Base-by-base conservation (phyloP, 495 filamentous ascomycete genomes). In the Pseudoneurospora amorphoporcata region DNA sequence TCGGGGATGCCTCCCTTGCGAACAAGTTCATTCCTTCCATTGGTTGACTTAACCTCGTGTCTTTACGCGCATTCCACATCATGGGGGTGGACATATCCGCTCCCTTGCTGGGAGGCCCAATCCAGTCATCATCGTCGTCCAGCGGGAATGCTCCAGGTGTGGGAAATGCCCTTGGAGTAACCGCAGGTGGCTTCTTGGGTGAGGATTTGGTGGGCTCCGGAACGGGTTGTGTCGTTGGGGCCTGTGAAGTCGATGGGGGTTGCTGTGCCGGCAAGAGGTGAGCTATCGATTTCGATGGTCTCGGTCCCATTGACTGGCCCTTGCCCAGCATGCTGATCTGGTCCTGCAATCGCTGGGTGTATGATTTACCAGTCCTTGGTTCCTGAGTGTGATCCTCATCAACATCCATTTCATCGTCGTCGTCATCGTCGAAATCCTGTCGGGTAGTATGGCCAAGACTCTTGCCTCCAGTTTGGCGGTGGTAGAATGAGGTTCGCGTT, bases 291-390 rank as follows among this genome's bases (percentile, higher is more conserved):
- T 94, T 95, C 4, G 90, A 92, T 3, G 88, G 83, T 65, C 91
- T 85, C 39, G 90, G 84, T 61, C 76, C 79, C 68, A 74, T 81
- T 4, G 90, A 84, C 76, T 94, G 92, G 2, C 88, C 86, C 79
- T 98, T 92, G 32, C 94, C 94, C 23, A 99, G 87, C 89, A 95
- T 93, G 77, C 90, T 95, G 76, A 99, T 97, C 75, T 93, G 92
- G 73, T 98, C 96, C 72, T 96, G 92, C 19, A 99, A 85, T 10
- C 91, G 86, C 78, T 98, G 94, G 3, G 95, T 98, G 5, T 94
- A 94, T 8, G 92, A 94, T 77, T 95, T 97, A 37, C 79, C 76
- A 32, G 85, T 75, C 29, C 77, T 77, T 10, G 72, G 53, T n/a
- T 78, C 84, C 73, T 83, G 79, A 6, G 81, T 76, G 6, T 77